Evolutionary conservation across 2,329 filamentous ascomycete genomes (phyloP).

Genomic region (Tolypocladium paradoxum): DNA sequence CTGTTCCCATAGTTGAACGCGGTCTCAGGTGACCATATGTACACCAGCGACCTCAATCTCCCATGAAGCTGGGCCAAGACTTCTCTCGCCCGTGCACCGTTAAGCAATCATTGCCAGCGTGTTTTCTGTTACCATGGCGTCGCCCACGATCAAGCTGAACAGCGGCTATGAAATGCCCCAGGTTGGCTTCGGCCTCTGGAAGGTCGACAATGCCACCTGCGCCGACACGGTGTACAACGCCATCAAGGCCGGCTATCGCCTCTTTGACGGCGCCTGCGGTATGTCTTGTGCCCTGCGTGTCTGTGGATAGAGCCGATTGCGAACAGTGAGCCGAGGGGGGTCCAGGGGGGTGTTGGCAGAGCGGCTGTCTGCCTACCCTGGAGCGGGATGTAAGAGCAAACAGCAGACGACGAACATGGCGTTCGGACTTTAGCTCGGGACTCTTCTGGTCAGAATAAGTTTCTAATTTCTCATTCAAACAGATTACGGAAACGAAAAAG

Average conservation of each 20-base stretch:
- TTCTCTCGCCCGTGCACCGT: no score
- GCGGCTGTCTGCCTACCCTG: background rate
- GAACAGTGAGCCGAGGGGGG: background rate
- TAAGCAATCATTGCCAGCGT: background rate
- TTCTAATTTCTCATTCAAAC: no score
- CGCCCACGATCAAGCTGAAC: slow-evolving; percentile 48
- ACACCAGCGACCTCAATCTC: background rate
- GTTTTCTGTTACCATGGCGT: slow-evolving; percentile 17
- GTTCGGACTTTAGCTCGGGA: no score
- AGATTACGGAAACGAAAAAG: background rate
- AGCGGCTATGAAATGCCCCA: slow-evolving; percentile 61
- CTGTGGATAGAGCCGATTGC: background rate
- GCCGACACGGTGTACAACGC: slow-evolving; percentile 71
- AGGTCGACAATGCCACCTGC: slow-evolving; percentile 62
- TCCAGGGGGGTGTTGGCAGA: background rate
- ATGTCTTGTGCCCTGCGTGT: background rate
- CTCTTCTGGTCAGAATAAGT: no score
- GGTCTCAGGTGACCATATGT: no score
- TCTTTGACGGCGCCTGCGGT: slow-evolving; percentile 44
- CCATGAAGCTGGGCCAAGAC: background rate
- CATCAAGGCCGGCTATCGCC: slow-evolving; percentile 51
- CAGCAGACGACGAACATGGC: background rate
- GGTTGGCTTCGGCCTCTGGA: slow-evolving; percentile 74
- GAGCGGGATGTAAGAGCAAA: background rate
- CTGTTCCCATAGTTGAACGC: no score